Evolutionary conservation across 1,139 yeast genomes (phyloP).

Genomic region (Pichia sp.): DNA sequence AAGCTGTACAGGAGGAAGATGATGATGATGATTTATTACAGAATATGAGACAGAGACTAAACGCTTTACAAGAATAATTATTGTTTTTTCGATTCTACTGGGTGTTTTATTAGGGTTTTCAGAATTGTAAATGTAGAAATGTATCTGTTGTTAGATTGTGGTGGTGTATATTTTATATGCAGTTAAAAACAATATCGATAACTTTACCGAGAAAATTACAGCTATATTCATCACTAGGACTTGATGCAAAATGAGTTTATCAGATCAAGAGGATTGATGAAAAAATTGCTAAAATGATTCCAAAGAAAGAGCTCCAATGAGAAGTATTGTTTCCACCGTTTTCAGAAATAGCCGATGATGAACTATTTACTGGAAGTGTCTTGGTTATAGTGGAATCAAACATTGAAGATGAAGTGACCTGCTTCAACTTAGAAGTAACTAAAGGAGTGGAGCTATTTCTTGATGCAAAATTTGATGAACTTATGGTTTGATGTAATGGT

Average conservation of each 20-base stretch:
- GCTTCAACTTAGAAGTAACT: too few species aligned
- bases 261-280: constrained; percentile 8
- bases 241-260: not conserved
- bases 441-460: too few species aligned
- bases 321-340: constrained; percentile 2
- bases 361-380: constrained; percentile 1
- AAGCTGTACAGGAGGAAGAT: constrained; percentile 41
- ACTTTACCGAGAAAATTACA: too few species aligned
- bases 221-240: too few species aligned
- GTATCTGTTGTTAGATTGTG: not conserved
- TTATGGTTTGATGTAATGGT: too few species aligned
- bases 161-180: not conserved
- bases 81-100: not conserved
- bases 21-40: constrained; percentile 63
- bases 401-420: too few species aligned
- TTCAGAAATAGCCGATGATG: constrained; percentile 1
- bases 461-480: too few species aligned
- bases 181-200: too few species aligned
- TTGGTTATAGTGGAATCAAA: constrained; percentile 3
- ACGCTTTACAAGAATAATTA: constrained; percentile 65
- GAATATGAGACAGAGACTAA: constrained; percentile 83
- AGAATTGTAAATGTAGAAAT: not conserved
- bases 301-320: constrained; percentile 6
- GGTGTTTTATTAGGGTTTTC: not conserved
- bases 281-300: constrained; percentile 6